Evolutionary conservation across 768 basidiomycete species (phyloP).

Genomic region (Pleurotus citrinopileatus): DNA sequence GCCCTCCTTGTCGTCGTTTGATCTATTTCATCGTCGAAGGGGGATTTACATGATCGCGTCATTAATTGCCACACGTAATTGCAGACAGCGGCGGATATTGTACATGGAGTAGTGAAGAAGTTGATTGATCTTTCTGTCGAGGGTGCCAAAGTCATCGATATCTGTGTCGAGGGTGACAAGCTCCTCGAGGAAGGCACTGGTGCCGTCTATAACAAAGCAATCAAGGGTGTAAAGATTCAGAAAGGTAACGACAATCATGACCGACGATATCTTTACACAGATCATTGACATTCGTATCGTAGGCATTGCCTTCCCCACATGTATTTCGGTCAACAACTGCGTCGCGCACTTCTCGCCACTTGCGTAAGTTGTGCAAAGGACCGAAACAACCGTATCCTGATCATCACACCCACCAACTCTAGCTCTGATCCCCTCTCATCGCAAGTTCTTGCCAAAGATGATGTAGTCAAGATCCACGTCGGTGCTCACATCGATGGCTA

Average conservation of each 20-base stretch:
- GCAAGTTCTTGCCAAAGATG: constrained; percentile 73
- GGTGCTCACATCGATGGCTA: constrained; percentile 99
- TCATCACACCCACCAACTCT: too few species aligned
- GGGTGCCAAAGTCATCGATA: constrained; percentile 85
- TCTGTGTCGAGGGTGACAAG: constrained; percentile 92
- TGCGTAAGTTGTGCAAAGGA: constrained; percentile 63
- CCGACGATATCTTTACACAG: not conserved
- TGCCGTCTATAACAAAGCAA: constrained; percentile 84
- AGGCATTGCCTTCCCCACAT: constrained; percentile 96
- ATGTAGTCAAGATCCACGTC: constrained; percentile 94
- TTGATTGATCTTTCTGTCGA: constrained; percentile 74
- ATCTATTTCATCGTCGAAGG: constrained; percentile 8
- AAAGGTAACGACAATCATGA: constrained; percentile 61
- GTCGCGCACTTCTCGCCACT: constrained; percentile 98
- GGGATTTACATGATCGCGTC: constrained; percentile 9
- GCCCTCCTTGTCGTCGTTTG: not conserved
- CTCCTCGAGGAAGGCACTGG: constrained; percentile 84
- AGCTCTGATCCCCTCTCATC: constrained; percentile 75
- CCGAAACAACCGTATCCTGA: too few species aligned
- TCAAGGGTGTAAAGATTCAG: constrained; percentile 83
- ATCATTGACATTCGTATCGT: not conserved
- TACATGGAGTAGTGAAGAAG: constrained; percentile 80
- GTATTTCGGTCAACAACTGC: constrained; percentile 90
- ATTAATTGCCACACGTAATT: not conserved
- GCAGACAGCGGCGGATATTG: constrained; percentile 90